phyloP scores from a whole-genome alignment of 169 alveolate species.

The Plasmodium reichenowi region DNA sequence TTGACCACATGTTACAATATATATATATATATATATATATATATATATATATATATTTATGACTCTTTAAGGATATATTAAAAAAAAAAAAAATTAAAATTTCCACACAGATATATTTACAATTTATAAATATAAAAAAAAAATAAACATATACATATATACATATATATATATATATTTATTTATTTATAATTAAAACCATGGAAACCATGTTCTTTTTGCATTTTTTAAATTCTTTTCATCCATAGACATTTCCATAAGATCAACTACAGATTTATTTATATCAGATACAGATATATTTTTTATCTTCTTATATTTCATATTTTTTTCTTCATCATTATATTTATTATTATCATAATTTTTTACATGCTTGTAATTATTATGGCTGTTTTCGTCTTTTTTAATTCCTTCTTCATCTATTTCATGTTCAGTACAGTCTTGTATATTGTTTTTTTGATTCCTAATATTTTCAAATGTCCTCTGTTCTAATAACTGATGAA shows the following conservation, averaged over 20 bases:
- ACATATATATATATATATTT: not conserved
- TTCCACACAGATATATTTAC: too few species aligned
- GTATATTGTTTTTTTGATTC: slow-evolving; percentile 1
- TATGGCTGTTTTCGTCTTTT: not conserved
- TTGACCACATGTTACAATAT: too few species aligned
- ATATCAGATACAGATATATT: slow-evolving; percentile 17
- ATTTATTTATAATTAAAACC: slow-evolving; percentile 33
- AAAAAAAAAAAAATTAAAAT: too few species aligned
- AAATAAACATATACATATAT: not conserved
- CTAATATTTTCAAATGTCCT: not conserved
- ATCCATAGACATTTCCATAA: slow-evolving; percentile 68
- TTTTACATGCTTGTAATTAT: not conserved
- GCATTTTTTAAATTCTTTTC: slow-evolving; percentile 31
- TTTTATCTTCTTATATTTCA: slow-evolving; percentile 2
- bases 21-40: too few species aligned
- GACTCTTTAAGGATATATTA: too few species aligned
- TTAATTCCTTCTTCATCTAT: not conserved
- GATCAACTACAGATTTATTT: slow-evolving; percentile 54
- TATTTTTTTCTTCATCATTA: slow-evolving; percentile 9
- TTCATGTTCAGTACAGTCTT: not conserved
- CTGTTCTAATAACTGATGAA: slow-evolving; percentile 7
- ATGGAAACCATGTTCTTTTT: slow-evolving; percentile 68
- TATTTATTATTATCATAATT: not conserved
- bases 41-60: too few species aligned
- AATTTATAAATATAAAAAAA: not conserved